Evolutionary conservation across 2,329 filamentous ascomycete species (phyloP), one percentile per base, ranked within the genome.

Genomic region (Chlorencoelia australis): DNA sequence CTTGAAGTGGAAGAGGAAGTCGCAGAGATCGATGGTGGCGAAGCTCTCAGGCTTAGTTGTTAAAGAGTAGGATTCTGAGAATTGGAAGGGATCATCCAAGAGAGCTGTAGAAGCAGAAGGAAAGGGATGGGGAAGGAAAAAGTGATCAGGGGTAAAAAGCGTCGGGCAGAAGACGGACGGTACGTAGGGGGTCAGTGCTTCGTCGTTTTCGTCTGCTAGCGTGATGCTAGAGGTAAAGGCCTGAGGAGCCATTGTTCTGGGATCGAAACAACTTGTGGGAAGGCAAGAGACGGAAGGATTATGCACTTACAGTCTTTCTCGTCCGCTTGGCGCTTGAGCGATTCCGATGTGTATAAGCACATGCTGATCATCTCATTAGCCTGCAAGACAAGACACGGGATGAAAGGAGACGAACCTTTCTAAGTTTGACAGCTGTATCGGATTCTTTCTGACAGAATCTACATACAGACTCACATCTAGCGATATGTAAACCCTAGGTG

Each of bases 401-500:
- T n/a, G n/a, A 14, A 15, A 29, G 5, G 15, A 16, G 33, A 26
- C 32, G 10, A 11, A 51, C 50, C 49, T 54, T 54, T 38, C 51
- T 44, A 10, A 54, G 38, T 37, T 54, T 53, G 26, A 49, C 50
- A 19, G 51, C 50, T 4, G 50, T 53, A 34, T 53, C 50, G 5
- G 51, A 53, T 36, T 54, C 50, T 31, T 53, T 54, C 35, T 51
- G 46, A 32, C 50, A 54, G 27, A 53, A 53, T 13, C 51, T 49
- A 49, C 51, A 54, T 1, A 54, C 39, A 3, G 43, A 47, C 32
- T 54, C 49, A 33, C 50, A 54, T 35, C 51, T 52, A 4, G 49
- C 50, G 19, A 54, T 51, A 14, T 43, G 40, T 15, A 54, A 31
- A 53, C 33, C 5, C 51, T 48, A 0, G 44, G 50, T 2, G 46